Evolutionary conservation across 805 yeast genomes (phyloP).

Genomic region (Candida morakotiae): DNA sequence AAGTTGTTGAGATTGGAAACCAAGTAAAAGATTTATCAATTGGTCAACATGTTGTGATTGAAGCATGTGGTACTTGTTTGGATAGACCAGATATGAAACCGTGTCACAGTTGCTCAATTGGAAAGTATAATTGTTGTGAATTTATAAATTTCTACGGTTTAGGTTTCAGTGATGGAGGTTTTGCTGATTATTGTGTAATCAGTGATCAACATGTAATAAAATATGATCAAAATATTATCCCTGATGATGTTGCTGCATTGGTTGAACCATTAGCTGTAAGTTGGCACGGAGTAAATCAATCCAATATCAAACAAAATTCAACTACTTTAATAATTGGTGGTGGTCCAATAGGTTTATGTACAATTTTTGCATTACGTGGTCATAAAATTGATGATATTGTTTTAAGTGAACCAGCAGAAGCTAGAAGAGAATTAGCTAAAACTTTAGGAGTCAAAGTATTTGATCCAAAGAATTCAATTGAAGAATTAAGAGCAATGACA

Average conservation of each 20-base stretch:
- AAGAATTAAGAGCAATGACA: slow-evolving; percentile 25
- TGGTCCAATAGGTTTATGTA: slow-evolving; percentile 61
- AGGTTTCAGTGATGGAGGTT: slow-evolving; percentile 55
- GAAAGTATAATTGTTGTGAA: slow-evolving; percentile 50
- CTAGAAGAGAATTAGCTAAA: slow-evolving; percentile 53
- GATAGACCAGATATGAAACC: slow-evolving; percentile 38
- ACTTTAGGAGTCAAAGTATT: slow-evolving; percentile 39
- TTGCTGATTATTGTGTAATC: slow-evolving; percentile 46
- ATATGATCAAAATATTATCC: slow-evolving; percentile 36
- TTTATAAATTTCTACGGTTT: slow-evolving; percentile 49
- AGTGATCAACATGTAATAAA: slow-evolving; percentile 35
- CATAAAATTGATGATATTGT: slow-evolving; percentile 44
- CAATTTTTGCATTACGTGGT: slow-evolving; percentile 49
- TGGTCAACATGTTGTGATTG: slow-evolving; percentile 69
- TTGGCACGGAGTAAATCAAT: slow-evolving; percentile 52
- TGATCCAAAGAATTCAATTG: slow-evolving; percentile 17
- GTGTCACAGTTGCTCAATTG: slow-evolving; percentile 49
- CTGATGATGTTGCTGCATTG: slow-evolving; percentile 46
- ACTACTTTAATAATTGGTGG: slow-evolving; percentile 54
- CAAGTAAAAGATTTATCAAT: slow-evolving; percentile 45
- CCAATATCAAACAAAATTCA: slow-evolving; percentile 31
- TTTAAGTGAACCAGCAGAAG: slow-evolving; percentile 52
- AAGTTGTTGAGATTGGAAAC: slow-evolving; percentile 54
- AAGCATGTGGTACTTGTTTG: slow-evolving; percentile 56
- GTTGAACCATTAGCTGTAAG: slow-evolving; percentile 58